These are phyloP conservation scores for Sporothrix curviconia DNA, from an alignment of 2,329 filamentous ascomycete genomes.

Conservation along the genomic window DNA sequence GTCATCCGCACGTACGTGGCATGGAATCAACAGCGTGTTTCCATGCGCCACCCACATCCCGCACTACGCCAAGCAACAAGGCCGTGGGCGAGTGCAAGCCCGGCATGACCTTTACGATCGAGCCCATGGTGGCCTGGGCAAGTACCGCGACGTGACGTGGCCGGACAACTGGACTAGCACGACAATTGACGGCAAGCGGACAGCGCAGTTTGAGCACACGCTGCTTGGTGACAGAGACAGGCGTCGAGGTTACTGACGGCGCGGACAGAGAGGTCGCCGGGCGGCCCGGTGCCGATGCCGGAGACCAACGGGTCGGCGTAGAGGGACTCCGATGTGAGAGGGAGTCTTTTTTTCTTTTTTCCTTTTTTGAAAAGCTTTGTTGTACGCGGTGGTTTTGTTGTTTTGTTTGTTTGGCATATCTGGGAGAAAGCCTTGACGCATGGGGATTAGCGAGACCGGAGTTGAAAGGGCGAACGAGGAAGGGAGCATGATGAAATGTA, in stretches of 20 bases:
- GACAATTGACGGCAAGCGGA: conserved; percentile 80
- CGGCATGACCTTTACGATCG: conserved; percentile 98
- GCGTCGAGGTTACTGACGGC: conserved; percentile 79
- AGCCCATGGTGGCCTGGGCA: conserved; percentile 97
- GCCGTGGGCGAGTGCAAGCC: conserved; percentile 88
- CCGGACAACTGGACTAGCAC: conserved; percentile 98
- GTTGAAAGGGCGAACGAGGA: not conserved
- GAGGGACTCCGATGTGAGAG: not conserved
- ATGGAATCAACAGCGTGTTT: conserved; percentile 92
- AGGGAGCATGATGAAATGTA: not conserved
- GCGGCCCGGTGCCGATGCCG: conserved; percentile 61
- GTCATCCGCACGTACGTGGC: conserved; percentile 92
- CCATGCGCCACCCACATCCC: conserved; percentile 87
- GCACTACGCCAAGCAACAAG: conserved; percentile 98
- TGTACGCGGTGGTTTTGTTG: not conserved
- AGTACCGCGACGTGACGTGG: conserved; percentile 90
- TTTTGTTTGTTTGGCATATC: not conserved
- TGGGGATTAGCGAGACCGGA: not conserved
- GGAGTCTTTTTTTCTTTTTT: not conserved
- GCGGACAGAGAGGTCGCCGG: conserved; percentile 64
- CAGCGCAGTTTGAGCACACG: conserved; percentile 91
- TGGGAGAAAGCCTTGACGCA: not conserved
- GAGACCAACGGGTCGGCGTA: conserved; percentile 3
- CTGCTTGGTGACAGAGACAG: conserved; percentile 76
- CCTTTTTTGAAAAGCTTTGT: not conserved